phyloP scores from a whole-genome alignment of 179 eudicot species.

The Vitellaria paradoxa region DNA sequence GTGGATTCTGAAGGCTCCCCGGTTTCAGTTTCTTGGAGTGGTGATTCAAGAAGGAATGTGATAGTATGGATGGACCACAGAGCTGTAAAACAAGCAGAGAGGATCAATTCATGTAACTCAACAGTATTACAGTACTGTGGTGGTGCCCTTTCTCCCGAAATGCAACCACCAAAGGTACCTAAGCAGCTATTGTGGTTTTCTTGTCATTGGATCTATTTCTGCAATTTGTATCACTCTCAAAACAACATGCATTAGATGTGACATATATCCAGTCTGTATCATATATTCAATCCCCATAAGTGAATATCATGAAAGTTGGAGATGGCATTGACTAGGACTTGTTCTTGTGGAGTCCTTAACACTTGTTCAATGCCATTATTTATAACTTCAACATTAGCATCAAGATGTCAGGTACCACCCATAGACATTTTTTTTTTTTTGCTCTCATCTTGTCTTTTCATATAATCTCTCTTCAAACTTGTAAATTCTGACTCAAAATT shows the following conservation, averaged over 20 bases:
- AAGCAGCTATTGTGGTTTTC: slow-evolving; percentile 1
- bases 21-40: slow-evolving; percentile 95
- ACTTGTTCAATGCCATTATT: no score
- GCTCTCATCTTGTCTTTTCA: background rate
- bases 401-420: no score
- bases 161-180: slow-evolving; percentile 97
- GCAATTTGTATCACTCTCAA: background rate
- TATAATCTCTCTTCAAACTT: background rate
- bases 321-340: background rate
- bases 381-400: no score
- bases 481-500: background rate
- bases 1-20: slow-evolving; percentile 91
- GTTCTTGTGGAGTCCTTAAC: no score
- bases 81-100: slow-evolving; percentile 98
- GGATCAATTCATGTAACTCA: slow-evolving; percentile 78
- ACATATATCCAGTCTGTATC: background rate
- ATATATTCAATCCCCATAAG: background rate
- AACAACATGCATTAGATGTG: background rate
- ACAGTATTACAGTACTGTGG: slow-evolving; percentile 96
- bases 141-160: slow-evolving; percentile 95
- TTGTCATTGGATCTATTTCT: background rate
- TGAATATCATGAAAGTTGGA: background rate
- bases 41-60: slow-evolving; percentile 93
- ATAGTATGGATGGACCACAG: slow-evolving; percentile 99
- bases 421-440: no score